Conservation (phyloP, 768 basidiomycete species). For the Imleria badia region DNA sequence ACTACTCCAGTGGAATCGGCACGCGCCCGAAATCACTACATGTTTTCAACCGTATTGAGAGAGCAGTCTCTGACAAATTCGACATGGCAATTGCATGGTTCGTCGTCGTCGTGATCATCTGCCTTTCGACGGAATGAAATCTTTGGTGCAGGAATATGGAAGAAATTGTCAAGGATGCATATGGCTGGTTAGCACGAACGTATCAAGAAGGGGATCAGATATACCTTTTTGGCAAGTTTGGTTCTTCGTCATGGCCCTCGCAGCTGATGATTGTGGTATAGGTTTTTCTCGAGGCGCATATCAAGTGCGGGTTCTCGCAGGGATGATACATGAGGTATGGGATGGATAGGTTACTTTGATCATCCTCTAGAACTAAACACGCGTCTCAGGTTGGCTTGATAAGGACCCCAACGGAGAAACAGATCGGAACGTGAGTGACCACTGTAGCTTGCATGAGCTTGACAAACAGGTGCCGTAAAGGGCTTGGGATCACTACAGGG, state of each 20-base stretch:
- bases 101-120: background rate
- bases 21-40: constrained; percentile 14
- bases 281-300: constrained; percentile 47
- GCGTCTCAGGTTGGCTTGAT: background rate
- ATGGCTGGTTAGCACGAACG: background rate
- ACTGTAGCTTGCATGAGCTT: too few relatives aligned
- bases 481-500: too few relatives aligned
- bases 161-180: constrained; percentile 1
- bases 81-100: background rate
- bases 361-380: background rate
- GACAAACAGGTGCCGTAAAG: too few relatives aligned
- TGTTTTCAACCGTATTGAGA: background rate
- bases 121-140: too few relatives aligned
- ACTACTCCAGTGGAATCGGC: constrained; percentile 38
- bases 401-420: too few relatives aligned
- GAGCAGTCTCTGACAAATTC: background rate
- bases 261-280: background rate
- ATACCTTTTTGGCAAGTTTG: constrained; percentile 35
- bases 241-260: background rate
- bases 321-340: constrained; percentile 38
- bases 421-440: too few relatives aligned
- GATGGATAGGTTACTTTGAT: too few relatives aligned
- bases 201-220: constrained; percentile 25
- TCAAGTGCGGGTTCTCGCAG: constrained; percentile 9
- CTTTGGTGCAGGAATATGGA: background rate